Conservation (phyloP, 306 rosid genomes). For the Cicer yamashitae region DNA sequence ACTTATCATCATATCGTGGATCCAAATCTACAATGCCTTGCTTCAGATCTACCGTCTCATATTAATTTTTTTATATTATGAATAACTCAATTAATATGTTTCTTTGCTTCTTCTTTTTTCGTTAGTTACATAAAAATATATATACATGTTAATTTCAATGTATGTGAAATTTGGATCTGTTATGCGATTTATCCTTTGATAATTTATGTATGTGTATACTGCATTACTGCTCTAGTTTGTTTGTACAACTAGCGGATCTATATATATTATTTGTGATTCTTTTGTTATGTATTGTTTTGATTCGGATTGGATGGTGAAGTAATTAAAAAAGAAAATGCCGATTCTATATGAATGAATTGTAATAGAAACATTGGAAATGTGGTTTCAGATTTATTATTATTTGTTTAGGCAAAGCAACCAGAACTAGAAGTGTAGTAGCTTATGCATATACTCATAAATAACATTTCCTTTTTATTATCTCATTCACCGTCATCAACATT, state of each 20-base stretch:
- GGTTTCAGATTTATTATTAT: neutral
- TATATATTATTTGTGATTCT: neutral
- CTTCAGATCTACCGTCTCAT: constrained; percentile 30
- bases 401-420: neutral
- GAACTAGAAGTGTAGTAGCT: neutral
- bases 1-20: constrained; percentile 32
- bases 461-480: neutral
- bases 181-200: neutral
- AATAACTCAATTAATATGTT: neutral
- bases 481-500: neutral
- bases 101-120: neutral
- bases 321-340: constrained; percentile 10
- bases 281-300: neutral
- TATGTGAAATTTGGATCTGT: constrained; percentile 21
- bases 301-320: neutral
- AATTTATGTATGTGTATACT: neutral
- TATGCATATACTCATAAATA: neutral
- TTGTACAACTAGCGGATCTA: constrained; percentile 29
- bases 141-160: neutral
- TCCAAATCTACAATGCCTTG: constrained; percentile 34
- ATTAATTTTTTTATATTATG: neutral
- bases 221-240: neutral
- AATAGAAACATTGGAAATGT: neutral
- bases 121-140: neutral
- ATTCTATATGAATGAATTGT: neutral